These are phyloP conservation scores for Calonectria pseudoturangicola DNA, from an alignment of 2,329 filamentous ascomycete species.

Conservation along the genomic window DNA sequence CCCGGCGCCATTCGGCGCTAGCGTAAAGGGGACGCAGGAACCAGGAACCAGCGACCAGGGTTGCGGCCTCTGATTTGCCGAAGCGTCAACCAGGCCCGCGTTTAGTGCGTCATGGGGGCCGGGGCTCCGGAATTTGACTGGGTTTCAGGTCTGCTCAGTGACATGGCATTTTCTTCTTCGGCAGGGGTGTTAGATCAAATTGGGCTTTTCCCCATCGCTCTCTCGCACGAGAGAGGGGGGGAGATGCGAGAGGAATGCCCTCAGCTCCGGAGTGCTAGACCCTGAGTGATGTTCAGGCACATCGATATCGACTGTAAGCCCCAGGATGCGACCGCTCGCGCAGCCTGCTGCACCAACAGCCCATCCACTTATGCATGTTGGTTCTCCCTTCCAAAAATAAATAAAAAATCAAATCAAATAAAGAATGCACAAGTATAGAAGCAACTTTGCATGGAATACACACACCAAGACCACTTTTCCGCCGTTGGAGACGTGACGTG, in stretches of 20 bases:
- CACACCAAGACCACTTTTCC: background rate
- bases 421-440: background rate
- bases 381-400: background rate
- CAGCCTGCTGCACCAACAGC: background rate
- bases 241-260: constrained; percentile 18
- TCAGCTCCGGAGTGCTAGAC: background rate
- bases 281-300: background rate
- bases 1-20: constrained; percentile 42
- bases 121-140: constrained; percentile 10
- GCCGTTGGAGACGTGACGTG: background rate
- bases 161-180: constrained; percentile 26
- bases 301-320: background rate
- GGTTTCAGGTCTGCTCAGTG: constrained; percentile 33
- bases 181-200: background rate
- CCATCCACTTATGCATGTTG: background rate
- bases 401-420: background rate
- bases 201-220: background rate
- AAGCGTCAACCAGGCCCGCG: background rate
- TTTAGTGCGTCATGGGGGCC: constrained; percentile 25
- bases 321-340: background rate
- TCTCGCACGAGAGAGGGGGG: constrained; percentile 12
- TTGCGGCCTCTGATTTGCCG: constrained; percentile 8
- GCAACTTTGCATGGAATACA: background rate
- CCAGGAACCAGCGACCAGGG: constrained; percentile 40
- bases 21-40: constrained; percentile 51